These are phyloP conservation scores for Erucastrum elatum DNA, from an alignment of 345 rosid species.

Conservation along the genomic window DNA sequence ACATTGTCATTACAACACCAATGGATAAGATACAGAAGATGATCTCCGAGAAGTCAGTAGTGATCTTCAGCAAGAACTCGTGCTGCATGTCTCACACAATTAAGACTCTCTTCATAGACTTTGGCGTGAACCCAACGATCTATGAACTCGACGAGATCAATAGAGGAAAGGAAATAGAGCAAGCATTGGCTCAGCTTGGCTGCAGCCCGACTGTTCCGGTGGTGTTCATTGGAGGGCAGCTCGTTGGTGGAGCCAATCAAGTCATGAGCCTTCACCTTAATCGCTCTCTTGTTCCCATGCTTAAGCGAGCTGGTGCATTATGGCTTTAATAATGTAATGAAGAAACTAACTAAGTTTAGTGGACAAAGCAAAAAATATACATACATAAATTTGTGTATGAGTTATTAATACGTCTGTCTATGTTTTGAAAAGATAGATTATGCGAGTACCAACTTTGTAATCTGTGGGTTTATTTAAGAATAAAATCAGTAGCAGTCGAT, in stretches of 20 bases:
- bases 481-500: neutral
- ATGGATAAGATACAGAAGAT: constrained; percentile 60
- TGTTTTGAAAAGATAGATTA: constrained; percentile 23
- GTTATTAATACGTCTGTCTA: constrained; percentile 23
- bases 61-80: constrained; percentile 72
- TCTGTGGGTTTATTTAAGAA: neutral
- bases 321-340: constrained; percentile 47
- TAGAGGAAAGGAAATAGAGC: constrained; percentile 66
- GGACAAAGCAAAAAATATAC: neutral
- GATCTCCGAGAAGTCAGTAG: constrained; percentile 70
- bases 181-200: constrained; percentile 62
- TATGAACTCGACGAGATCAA: constrained; percentile 67
- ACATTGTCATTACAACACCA: neutral
- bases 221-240: constrained; percentile 74
- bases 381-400: neutral
- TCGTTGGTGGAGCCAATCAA: constrained; percentile 75
- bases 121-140: constrained; percentile 67
- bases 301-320: constrained; percentile 62
- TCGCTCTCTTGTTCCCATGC: constrained; percentile 65
- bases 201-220: constrained; percentile 61
- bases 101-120: constrained; percentile 58
- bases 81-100: constrained; percentile 78
- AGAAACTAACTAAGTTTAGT: neutral
- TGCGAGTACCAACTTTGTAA: constrained; percentile 19
- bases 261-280: constrained; percentile 79